Evolutionary conservation across 73 alveolate genomes (phyloP), one percentile per base, ranked within the genome.

Genomic region (Diophrys appendiculata): DNA sequence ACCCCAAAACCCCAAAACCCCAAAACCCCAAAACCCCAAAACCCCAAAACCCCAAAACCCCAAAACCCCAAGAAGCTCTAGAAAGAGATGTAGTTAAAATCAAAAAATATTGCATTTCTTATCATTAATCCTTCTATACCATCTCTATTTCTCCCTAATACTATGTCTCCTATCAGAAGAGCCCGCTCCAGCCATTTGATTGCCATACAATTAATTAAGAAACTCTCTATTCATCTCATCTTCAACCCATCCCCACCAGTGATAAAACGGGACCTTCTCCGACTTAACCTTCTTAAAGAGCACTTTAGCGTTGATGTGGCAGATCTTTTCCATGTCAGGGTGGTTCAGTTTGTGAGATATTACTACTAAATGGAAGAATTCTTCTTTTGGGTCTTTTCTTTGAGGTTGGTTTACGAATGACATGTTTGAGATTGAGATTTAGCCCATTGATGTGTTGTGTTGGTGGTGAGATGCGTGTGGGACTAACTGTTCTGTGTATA

Each of bases 371-470:
- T 76, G 64, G 53, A 76, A 76, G 77, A 76, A 76, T 26, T 76
- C 85, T 28, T 23, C 33, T 32, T 76, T 74, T 1, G 85, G 77
- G 60, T 76, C 77, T 18, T 68, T 74, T n/a, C 77, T 54, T 25
- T 25, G 54, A 25, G 76, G 33, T 29, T 30, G 5, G 71, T n/a
- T n/a, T n/a, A n/a, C n/a, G n/a, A n/a, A n/a, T n/a, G n/a, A n/a
- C n/a, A n/a, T n/a, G n/a, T n/a, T n/a, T n/a, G n/a, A n/a, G n/a
- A 43, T 43, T 5, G 60, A 43, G 60, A 43, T 5, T 5, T 18
- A 5, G 18, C 60, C 60, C 60, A 43, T 43, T 43, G 60, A 43
- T 43, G 5, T 5, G 60, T 43, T 43, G 60, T 43, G 60, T 11
- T 5, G 60, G 60, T 43, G 5, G 18, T 5, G 18, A 43, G 60